These are phyloP conservation scores for Hortiboletus flavorubellus DNA, from an alignment of 768 basidiomycete species.

Conservation along the genomic window DNA sequence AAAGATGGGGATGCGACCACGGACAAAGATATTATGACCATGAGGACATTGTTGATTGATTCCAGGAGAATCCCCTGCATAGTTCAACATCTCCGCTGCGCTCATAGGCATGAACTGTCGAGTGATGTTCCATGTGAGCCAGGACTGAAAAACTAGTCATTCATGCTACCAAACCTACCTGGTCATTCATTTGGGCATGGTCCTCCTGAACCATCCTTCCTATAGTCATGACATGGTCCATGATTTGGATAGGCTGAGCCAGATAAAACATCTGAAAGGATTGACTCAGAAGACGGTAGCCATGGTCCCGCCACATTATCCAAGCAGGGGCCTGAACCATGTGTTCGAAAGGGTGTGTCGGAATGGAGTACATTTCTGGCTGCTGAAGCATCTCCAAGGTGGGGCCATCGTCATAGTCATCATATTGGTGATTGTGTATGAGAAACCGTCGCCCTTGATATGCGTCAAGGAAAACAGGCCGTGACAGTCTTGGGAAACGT, in stretches of 20 bases:
- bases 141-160: no score
- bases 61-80: no score
- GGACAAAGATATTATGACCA: not conserved
- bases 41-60: not conserved
- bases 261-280: slow-evolving; percentile 10
- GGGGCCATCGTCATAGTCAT: not conserved
- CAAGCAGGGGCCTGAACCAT: not conserved
- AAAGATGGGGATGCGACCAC: not conserved
- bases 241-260: no score
- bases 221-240: no score
- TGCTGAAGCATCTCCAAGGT: slow-evolving; percentile 10
- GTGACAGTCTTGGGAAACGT: not conserved
- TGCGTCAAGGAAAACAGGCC: not conserved
- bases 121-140: no score
- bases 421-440: no score
- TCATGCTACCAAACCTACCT: no score
- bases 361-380: not conserved
- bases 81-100: no score
- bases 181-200: no score
- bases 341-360: not conserved
- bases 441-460: not conserved
- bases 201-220: no score
- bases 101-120: no score
- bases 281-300: not conserved
- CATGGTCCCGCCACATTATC: slow-evolving; percentile 12